Conservation (phyloP, 2,329 filamentous ascomycete species). For the Alternaria sp. region DNA sequence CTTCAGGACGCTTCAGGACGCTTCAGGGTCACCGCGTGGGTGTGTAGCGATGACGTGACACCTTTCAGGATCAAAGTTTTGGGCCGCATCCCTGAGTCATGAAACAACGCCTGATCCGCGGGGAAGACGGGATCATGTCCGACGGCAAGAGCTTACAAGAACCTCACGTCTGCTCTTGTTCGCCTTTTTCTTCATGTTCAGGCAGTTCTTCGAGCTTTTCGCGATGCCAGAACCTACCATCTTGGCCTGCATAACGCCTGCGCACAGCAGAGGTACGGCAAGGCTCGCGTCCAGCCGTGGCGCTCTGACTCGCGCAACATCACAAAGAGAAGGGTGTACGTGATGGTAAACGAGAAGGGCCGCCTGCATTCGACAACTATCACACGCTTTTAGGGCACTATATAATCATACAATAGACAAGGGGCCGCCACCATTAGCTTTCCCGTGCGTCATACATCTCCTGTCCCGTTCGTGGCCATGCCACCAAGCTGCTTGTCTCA, state of each 20-base stretch:
- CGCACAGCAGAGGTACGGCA: constrained; percentile 8
- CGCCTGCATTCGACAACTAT: constrained; percentile 41
- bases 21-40: neutral
- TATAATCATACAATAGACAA: constrained; percentile 52
- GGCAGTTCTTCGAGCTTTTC: neutral
- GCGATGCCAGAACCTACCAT: neutral
- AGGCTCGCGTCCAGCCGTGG: constrained; percentile 1
- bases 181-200: neutral
- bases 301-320: constrained; percentile 23
- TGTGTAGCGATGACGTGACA: constrained; percentile 36
- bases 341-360: constrained; percentile 26
- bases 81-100: constrained; percentile 12
- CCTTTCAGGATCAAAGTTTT: constrained; percentile 25
- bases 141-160: constrained; percentile 39
- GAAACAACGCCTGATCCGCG: constrained; percentile 22
- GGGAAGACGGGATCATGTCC: constrained; percentile 26
- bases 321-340: constrained; percentile 2
- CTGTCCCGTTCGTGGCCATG: constrained; percentile 18
- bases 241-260: neutral
- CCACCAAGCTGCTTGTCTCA: constrained; percentile 20
- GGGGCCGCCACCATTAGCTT: constrained; percentile 42
- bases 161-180: constrained; percentile 34
- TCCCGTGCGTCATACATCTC: constrained; percentile 16
- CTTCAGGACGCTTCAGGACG: neutral
- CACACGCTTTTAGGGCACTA: constrained; percentile 42